These are phyloP conservation scores for Claviceps pusilla DNA, from an alignment of 2,329 filamentous ascomycete species.

Conservation along the genomic window DNA sequence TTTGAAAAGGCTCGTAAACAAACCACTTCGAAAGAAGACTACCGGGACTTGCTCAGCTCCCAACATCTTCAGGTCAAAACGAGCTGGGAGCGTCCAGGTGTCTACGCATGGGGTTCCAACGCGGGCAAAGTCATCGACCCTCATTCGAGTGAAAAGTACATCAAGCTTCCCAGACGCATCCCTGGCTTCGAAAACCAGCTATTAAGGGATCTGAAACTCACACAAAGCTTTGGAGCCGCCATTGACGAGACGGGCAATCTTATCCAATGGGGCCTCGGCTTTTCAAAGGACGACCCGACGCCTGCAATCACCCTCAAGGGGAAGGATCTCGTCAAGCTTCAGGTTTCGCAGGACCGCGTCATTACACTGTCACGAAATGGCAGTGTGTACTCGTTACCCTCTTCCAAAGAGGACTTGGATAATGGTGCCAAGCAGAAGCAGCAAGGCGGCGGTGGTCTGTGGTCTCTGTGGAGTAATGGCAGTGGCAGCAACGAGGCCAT, in stretches of 20 bases:
- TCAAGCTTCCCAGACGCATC: constrained; percentile 71
- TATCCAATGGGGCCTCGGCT: constrained; percentile 79
- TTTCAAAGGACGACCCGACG: constrained; percentile 44
- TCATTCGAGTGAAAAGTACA: constrained; percentile 56
- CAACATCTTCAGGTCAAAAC: constrained; percentile 79
- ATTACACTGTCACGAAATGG: constrained; percentile 63
- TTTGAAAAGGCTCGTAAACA: constrained; percentile 52
- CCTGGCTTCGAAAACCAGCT: constrained; percentile 71
- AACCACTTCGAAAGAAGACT: constrained; percentile 51
- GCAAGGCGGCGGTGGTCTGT: constrained; percentile 31
- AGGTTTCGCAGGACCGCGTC: constrained; percentile 69
- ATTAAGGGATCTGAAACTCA: constrained; percentile 75
- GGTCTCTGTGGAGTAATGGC: constrained; percentile 54
- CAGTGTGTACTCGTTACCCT: constrained; percentile 70
- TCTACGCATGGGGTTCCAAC: constrained; percentile 92
- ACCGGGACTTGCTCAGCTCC: constrained; percentile 61
- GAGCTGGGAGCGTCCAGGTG: constrained; percentile 68
- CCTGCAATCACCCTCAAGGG: constrained; percentile 63
- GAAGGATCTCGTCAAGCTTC: constrained; percentile 63
- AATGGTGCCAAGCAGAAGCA: constrained; percentile 48
- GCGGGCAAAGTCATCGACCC: constrained; percentile 72
- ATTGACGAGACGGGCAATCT: constrained; percentile 78
- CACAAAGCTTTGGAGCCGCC: constrained; percentile 67
- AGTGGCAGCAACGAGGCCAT: constrained; percentile 24
- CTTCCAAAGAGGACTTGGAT: constrained; percentile 56